phyloP scores from a whole-genome alignment of 495 filamentous ascomycete genomes.

The Rhypophila decipiens region DNA sequence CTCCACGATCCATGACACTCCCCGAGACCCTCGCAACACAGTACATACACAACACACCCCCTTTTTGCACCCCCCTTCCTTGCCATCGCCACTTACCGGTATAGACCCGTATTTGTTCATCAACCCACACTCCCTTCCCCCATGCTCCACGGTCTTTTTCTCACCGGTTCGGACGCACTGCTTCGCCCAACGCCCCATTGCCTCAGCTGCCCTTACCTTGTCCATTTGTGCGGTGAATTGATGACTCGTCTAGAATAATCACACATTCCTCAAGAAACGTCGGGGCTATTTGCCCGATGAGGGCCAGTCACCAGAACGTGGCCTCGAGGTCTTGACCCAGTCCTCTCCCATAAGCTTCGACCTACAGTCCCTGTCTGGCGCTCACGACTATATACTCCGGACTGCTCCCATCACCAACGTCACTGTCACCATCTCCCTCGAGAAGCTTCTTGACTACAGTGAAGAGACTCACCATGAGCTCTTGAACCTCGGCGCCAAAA shows the following conservation, averaged over 20 bases:
- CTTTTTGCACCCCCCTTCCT: constrained; percentile 4
- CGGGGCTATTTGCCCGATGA: constrained; percentile 36
- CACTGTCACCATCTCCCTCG: constrained; percentile 20
- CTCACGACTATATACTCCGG: constrained; percentile 35
- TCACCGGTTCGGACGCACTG: constrained; percentile 22
- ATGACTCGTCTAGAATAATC: constrained; percentile 43
- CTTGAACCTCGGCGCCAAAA: constrained; percentile 28
- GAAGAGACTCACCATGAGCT: constrained; percentile 28
- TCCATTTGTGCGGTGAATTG: constrained; percentile 36
- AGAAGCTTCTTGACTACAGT: constrained; percentile 21
- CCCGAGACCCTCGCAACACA: too few relatives aligned
- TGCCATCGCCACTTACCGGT: constrained; percentile 15
- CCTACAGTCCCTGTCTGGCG: constrained; percentile 22
- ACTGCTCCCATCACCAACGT: constrained; percentile 24
- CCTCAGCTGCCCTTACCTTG: constrained; percentile 13
- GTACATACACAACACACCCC: constrained; percentile 10
- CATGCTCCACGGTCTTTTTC: constrained; percentile 14
- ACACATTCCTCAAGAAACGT: constrained; percentile 43
- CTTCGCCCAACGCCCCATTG: constrained; percentile 12
- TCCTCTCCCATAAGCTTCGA: constrained; percentile 23
- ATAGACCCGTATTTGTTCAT: constrained; percentile 22
- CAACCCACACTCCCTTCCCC: constrained; percentile 20
- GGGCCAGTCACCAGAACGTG: constrained; percentile 32
- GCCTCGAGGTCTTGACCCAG: constrained; percentile 29
- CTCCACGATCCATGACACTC: constrained; percentile 6